Base-by-base conservation (phyloP, 2,329 filamentous ascomycete genomes). In the Apiospora hydei region DNA sequence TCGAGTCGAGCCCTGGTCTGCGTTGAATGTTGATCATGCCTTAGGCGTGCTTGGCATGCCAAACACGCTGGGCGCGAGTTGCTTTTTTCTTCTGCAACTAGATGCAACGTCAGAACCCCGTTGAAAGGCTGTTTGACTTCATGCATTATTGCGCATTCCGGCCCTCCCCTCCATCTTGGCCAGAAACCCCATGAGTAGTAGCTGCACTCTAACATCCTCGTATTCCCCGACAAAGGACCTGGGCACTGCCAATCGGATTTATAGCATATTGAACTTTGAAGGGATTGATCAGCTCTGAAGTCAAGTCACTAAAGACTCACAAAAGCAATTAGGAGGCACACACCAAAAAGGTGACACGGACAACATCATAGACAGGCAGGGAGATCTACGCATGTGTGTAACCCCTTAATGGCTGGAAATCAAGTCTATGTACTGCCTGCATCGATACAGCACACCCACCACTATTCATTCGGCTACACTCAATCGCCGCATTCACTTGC, bases 11-110 rank as follows among this genome's bases (percentile, higher is more conserved):
- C 34, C 34, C 57, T 64, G 34, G 34, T 41, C 57, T 64, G 18
- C 34, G 57, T 64, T 64, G 57, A 64, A 64, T 64, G 57, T 64
- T 64, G 57, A 64, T 64, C 57, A 64, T 64, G 57, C 34, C 57
- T 64, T 64, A 64, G 57, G 57, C 34, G 34, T 41, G 57, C 57
- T 64, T 64, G 57, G 57, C 57, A 64, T 64, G 57, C 57, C 57
- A 64, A 30, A 64, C 57, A 64, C 7, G 57, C 57, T 64, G 30
- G 57, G 57, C 57, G 57, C 10, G 21, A 64, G 8, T 64, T 64
- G 57, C 57, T 41, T 64, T 41, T 64, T 41, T 41, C 34, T 64
- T 64, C 10, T 64, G 34, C 34, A 64, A 64, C 57, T 24, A 41
- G 57, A n/a, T 64, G 57, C 57, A 64, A 64, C 57, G 34, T 64